These are phyloP conservation scores for Trametes cingulata DNA, from an alignment of 768 basidiomycete genomes.

Conservation along the genomic window DNA sequence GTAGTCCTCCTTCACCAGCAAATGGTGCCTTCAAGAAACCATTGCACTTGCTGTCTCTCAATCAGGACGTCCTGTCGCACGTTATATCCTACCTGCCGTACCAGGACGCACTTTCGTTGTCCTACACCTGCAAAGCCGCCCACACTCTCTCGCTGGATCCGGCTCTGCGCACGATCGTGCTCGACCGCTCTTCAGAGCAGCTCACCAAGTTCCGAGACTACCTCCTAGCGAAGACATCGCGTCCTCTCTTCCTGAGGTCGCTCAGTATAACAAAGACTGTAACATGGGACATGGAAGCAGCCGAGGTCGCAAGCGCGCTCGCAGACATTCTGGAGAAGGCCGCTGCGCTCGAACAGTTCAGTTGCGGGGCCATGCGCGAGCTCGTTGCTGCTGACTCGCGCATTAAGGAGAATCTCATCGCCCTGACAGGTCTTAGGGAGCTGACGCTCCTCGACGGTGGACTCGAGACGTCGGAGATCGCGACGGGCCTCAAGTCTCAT, in stretches of 20 bases:
- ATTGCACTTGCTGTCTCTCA: background rate
- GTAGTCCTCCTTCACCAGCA: background rate
- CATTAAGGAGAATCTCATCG: background rate
- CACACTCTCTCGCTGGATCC: slow-evolving; percentile 4
- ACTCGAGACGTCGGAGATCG: background rate
- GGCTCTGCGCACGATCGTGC: slow-evolving; percentile 3
- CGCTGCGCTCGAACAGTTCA: background rate
- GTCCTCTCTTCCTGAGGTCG: slow-evolving; percentile 3
- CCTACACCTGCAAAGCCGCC: slow-evolving; percentile 9
- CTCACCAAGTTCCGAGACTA: slow-evolving; percentile 10
- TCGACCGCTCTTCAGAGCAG: slow-evolving; percentile 1
- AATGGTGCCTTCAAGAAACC: background rate
- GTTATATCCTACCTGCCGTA: slow-evolving; percentile 4
- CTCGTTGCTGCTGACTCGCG: background rate
- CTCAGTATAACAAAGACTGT: slow-evolving; percentile 3
- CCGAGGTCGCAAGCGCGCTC: background rate
- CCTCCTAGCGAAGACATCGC: slow-evolving; percentile 2
- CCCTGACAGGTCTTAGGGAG: background rate
- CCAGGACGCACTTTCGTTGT: slow-evolving; percentile 7
- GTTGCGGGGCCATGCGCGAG: slow-evolving; percentile 6
- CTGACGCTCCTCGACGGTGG: background rate
- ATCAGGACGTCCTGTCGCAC: background rate
- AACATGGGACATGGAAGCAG: slow-evolving; percentile 4
- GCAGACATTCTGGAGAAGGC: slow-evolving; percentile 3
- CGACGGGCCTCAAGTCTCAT: background rate